These are phyloP conservation scores for Lactifluus piperatus DNA, from an alignment of 768 basidiomycete genomes.

Conservation along the genomic window DNA sequence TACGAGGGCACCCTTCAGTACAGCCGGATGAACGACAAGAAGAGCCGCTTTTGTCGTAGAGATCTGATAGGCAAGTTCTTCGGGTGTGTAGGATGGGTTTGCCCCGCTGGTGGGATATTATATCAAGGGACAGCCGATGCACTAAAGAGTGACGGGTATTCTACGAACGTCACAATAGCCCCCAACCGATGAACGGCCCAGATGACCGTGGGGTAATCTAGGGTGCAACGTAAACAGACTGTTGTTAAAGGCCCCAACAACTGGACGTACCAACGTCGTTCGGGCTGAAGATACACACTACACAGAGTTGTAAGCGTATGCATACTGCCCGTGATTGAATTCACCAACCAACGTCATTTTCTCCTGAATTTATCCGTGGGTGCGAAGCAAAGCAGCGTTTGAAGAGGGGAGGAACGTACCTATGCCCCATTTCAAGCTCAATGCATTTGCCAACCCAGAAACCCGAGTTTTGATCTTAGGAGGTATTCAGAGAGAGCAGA, in stretches of 20 bases:
- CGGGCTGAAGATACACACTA: slow-evolving; percentile 22
- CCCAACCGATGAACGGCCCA: slow-evolving; percentile 25
- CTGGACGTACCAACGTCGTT: slow-evolving; percentile 26
- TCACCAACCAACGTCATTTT: slow-evolving; percentile 33
- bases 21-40: slow-evolving; percentile 27
- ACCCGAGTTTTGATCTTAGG: slow-evolving; percentile 30
- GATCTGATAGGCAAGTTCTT: slow-evolving; percentile 54
- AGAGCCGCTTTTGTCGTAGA: slow-evolving; percentile 17
- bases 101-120: slow-evolving; percentile 36
- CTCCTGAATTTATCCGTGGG: slow-evolving; percentile 22
- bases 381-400: neutral
- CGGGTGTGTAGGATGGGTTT: slow-evolving; percentile 50
- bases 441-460: slow-evolving; percentile 32
- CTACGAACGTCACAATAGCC: slow-evolving; percentile 21
- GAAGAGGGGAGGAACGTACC: slow-evolving; percentile 22
- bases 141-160: neutral
- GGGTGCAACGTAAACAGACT: neutral
- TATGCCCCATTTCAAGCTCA: slow-evolving; percentile 29
- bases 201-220: slow-evolving; percentile 15
- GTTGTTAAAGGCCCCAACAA: neutral
- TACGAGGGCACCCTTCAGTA: slow-evolving; percentile 23
- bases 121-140: neutral
- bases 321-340: neutral
- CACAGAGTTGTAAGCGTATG: neutral
- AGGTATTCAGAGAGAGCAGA: neutral